Conservation (phyloP, 805 yeast genomes). For the Ogataea allantospora region DNA sequence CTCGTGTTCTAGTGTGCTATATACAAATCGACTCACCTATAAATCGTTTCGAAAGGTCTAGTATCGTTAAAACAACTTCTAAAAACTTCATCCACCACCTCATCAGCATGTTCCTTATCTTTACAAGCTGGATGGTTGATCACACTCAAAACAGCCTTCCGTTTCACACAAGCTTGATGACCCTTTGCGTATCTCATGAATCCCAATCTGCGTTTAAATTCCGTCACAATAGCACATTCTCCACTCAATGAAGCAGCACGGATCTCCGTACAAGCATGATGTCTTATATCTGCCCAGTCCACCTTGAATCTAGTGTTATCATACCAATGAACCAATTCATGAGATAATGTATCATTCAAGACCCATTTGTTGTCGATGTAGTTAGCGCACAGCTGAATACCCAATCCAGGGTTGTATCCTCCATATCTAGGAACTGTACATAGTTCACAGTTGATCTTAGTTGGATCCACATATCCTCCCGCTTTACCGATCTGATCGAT, state of each 20-base stretch:
- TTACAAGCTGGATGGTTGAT: slow-evolving; percentile 82
- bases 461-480: slow-evolving; percentile 45
- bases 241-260: slow-evolving; percentile 92
- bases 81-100: slow-evolving; percentile 85
- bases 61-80: slow-evolving; percentile 92
- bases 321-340: slow-evolving; percentile 90
- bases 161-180: slow-evolving; percentile 85
- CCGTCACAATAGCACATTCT: slow-evolving; percentile 89
- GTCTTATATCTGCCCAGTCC: slow-evolving; percentile 79
- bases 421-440: slow-evolving; percentile 87
- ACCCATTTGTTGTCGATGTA: slow-evolving; percentile 71
- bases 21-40: slow-evolving; percentile 43
- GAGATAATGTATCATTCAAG: slow-evolving; percentile 86
- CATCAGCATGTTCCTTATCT: slow-evolving; percentile 68
- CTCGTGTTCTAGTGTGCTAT: slow-evolving; percentile 54
- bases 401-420: slow-evolving; percentile 89
- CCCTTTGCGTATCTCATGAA: slow-evolving; percentile 50
- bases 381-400: slow-evolving; percentile 85
- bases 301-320: slow-evolving; percentile 87
- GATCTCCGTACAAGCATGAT: slow-evolving; percentile 96
- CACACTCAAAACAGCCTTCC: slow-evolving; percentile 86
- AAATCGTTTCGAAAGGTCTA: slow-evolving; percentile 91
- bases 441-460: slow-evolving; percentile 69
- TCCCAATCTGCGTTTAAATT: slow-evolving; percentile 48
- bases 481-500: slow-evolving; percentile 73